phyloP scores from a whole-genome alignment of 768 basidiomycete species.

The Lentinula detonsa region DNA sequence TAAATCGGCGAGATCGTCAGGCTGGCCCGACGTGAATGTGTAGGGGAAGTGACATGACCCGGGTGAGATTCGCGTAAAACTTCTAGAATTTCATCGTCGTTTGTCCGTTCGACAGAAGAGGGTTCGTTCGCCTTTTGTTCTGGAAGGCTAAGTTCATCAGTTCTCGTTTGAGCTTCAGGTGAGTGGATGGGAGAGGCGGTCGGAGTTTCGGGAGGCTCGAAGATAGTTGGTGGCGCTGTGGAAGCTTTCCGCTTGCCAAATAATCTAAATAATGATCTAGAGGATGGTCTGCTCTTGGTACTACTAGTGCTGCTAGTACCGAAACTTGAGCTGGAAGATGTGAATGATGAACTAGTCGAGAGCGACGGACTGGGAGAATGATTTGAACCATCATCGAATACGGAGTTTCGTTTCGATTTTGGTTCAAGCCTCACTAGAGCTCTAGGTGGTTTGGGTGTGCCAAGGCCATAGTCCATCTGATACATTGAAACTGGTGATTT shows the following conservation, averaged over 20 bases:
- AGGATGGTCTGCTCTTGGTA: not conserved
- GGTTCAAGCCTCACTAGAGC: not conserved
- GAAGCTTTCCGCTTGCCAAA: not conserved
- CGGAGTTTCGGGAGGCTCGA: not conserved
- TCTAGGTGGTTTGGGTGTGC: not conserved
- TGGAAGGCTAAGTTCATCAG: not conserved
- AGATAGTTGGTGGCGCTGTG: not conserved
- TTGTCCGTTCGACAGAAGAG: not conserved
- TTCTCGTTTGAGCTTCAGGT: not conserved
- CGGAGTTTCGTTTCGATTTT: not conserved
- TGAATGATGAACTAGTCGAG: not conserved
- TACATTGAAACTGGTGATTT: slow-evolving; percentile 6
- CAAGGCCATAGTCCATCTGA: not conserved
- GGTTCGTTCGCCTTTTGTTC: not conserved
- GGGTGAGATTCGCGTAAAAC: not conserved
- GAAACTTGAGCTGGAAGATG: slow-evolving; percentile 1
- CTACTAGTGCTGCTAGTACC: not conserved
- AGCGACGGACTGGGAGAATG: not conserved
- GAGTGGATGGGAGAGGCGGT: no score
- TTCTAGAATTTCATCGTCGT: not conserved
- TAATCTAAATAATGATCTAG: not conserved
- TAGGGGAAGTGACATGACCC: not conserved
- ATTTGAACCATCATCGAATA: not conserved
- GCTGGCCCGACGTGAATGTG: not conserved
- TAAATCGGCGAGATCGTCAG: not conserved